Evolutionary conservation across 345 rosid species (phyloP).

Genomic region (Citrus mangshanensis): DNA sequence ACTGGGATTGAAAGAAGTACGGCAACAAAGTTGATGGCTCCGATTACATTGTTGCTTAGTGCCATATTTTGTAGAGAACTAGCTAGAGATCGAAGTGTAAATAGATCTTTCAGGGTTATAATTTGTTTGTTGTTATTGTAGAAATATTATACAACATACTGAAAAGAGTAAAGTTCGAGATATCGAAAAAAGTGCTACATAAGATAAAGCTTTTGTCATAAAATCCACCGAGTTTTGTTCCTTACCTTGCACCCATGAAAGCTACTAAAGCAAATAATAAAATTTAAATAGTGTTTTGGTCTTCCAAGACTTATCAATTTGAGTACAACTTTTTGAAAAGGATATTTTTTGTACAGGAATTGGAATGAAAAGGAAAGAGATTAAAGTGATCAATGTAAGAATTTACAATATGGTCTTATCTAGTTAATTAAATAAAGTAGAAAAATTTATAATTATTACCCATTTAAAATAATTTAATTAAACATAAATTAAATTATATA

Average conservation of each 20-base stretch:
- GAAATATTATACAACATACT: background rate
- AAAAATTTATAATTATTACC: too few relatives aligned
- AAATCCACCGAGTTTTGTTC: conserved; percentile 18
- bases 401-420: too few relatives aligned
- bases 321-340: conserved; percentile 32
- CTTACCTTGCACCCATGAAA: conserved; percentile 32
- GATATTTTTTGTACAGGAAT: conserved; percentile 16
- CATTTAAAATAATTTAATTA: too few relatives aligned
- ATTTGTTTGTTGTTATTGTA: background rate
- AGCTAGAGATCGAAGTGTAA: background rate
- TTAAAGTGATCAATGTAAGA: background rate
- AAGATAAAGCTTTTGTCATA: conserved; percentile 3
- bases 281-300: conserved; percentile 2
- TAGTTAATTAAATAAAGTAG: too few relatives aligned
- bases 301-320: conserved; percentile 8
- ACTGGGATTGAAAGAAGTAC: conserved; percentile 83
- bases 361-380: background rate
- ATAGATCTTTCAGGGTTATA: background rate
- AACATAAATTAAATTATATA: too few relatives aligned
- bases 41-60: conserved; percentile 74
- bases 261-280: conserved; percentile 17
- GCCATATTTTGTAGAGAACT: conserved; percentile 44
- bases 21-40: conserved; percentile 83
- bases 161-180: background rate
- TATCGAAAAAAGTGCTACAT: conserved; percentile 6